These are phyloP conservation scores for Mollisiaceae sp. DNA, from an alignment of 2,329 filamentous ascomycete genomes.

Conservation along the genomic window DNA sequence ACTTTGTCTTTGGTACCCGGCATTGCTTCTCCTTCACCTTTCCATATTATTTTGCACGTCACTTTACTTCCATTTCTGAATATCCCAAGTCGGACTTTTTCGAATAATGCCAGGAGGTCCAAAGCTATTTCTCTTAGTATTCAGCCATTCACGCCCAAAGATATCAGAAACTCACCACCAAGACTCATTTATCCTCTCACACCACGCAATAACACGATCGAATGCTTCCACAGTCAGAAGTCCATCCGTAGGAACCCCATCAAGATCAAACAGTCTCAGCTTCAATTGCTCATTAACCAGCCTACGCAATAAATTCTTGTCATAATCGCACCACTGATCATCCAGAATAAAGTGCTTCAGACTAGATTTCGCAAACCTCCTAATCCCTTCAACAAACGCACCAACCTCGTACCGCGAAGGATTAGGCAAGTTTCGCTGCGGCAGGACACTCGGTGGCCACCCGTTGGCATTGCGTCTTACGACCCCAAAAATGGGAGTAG, in stretches of 20 bases:
- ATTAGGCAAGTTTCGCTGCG: background rate
- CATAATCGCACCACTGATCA: background rate
- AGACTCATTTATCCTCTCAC: background rate
- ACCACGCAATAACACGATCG: background rate
- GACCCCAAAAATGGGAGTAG: background rate
- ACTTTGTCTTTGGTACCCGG: too few relatives aligned
- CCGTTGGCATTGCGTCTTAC: background rate
- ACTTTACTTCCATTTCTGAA: background rate
- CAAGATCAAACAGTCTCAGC: background rate
- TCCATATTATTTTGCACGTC: background rate
- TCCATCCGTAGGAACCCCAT: too few relatives aligned
- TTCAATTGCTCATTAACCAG: background rate
- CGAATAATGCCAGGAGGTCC: background rate
- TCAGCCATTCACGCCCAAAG: background rate
- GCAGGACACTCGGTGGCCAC: background rate
- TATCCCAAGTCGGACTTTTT: background rate
- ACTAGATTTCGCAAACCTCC: background rate
- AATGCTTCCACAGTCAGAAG: background rate
- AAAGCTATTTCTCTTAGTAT: conserved; percentile 1
- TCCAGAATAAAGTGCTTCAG: background rate
- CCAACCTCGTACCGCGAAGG: background rate
- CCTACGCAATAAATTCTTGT: background rate
- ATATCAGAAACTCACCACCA: conserved; percentile 1
- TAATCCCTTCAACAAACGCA: background rate
- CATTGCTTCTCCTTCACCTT: background rate